These are phyloP conservation scores for Gymnopilus dilepis DNA, from an alignment of 768 basidiomycete species.

Conservation along the genomic window DNA sequence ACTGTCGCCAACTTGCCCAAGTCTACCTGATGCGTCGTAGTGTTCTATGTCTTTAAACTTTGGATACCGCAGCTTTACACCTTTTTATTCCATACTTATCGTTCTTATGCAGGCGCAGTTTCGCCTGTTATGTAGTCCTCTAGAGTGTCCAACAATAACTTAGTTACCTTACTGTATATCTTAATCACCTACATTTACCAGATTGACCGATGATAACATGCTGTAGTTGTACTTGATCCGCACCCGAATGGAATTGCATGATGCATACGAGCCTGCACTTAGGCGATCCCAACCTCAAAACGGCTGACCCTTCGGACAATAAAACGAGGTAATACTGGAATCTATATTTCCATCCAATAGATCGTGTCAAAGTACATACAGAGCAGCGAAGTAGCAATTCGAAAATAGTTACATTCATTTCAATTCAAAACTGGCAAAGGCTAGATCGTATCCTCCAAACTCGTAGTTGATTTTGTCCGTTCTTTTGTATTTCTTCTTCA, in stretches of 20 bases:
- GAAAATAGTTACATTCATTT: conserved; percentile 23
- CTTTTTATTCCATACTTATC: conserved; percentile 20
- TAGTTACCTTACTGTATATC: background rate
- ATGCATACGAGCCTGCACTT: background rate
- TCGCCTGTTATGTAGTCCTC: background rate
- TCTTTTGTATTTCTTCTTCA: conserved; percentile 60
- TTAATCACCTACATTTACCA: background rate
- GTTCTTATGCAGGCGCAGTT: background rate
- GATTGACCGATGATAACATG: background rate
- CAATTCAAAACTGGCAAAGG: conserved; percentile 85
- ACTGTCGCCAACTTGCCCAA: background rate
- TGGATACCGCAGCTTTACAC: background rate
- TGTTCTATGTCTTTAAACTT: background rate
- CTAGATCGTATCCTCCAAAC: conserved; percentile 90
- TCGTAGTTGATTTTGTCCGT: conserved; percentile 99
- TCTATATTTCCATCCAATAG: conserved; percentile 2
- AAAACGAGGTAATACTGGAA: background rate
- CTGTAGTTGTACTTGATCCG: too few relatives aligned
- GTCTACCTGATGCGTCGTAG: background rate
- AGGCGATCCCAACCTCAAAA: background rate
- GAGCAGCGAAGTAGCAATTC: conserved; percentile 1
- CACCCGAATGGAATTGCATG: too few relatives aligned
- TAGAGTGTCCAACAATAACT: background rate
- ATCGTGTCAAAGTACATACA: conserved; percentile 16
- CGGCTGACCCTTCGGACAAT: background rate